phyloP scores from a whole-genome alignment of 2,329 filamentous ascomycete species.

The Coccinonectria pachysandricola region DNA sequence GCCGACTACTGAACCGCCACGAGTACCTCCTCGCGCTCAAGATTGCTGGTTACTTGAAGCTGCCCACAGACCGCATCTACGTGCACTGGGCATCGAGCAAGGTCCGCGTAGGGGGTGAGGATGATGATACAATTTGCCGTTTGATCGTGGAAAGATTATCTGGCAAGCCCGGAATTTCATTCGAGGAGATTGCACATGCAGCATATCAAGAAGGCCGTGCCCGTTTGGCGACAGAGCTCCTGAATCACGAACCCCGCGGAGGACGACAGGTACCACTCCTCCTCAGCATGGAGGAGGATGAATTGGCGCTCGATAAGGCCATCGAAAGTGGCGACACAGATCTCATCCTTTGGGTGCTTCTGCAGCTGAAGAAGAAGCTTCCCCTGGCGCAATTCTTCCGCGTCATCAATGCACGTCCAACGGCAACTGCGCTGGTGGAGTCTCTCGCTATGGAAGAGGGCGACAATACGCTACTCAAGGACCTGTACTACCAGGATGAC shows the following conservation, averaged over 20 bases:
- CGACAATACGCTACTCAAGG: slow-evolving; percentile 79
- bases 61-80: slow-evolving; percentile 84
- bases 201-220: slow-evolving; percentile 89
- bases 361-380: slow-evolving; percentile 82
- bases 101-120: slow-evolving; percentile 71
- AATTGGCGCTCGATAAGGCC: slow-evolving; percentile 89
- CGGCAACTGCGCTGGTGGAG: slow-evolving; percentile 84
- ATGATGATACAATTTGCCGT: slow-evolving; percentile 79
- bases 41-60: slow-evolving; percentile 74
- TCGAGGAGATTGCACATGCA: slow-evolving; percentile 84
- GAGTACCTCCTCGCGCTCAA: slow-evolving; percentile 87
- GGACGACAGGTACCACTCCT: slow-evolving; percentile 94
- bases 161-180: slow-evolving; percentile 86
- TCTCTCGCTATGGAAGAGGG: slow-evolving; percentile 58
- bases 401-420: slow-evolving; percentile 73
- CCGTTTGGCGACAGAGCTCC: slow-evolving; percentile 77
- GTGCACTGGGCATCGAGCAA: slow-evolving; percentile 97
- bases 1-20: slow-evolving; percentile 75
- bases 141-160: slow-evolving; percentile 78
- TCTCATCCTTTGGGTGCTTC: slow-evolving; percentile 77
- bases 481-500: slow-evolving; percentile 96
- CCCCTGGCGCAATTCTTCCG: slow-evolving; percentile 88
- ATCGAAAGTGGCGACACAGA: slow-evolving; percentile 94
- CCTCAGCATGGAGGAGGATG: slow-evolving; percentile 90
- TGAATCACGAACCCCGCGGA: slow-evolving; percentile 88